These are phyloP conservation scores for Rhodamnia rubescens DNA, from an alignment of 345 rosid species.

Conservation along the genomic window DNA sequence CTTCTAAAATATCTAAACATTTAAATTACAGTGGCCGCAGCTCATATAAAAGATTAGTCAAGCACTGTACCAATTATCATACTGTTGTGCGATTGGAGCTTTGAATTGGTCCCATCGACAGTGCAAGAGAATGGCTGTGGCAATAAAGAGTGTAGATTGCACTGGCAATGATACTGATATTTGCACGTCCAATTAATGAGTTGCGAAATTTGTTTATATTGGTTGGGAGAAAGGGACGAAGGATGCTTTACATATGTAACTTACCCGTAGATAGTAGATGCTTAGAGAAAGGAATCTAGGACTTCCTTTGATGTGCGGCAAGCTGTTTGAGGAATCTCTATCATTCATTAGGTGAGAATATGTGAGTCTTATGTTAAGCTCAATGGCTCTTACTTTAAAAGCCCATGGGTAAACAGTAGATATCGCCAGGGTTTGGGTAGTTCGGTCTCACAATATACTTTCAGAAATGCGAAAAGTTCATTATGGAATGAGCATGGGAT, in stretches of 20 bases:
- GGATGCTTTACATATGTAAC: not conserved
- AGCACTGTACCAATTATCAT: not conserved
- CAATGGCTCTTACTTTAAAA: not conserved
- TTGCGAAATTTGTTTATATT: not conserved
- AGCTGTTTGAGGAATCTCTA: not conserved
- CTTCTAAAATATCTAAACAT: not conserved
- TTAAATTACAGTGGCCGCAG: not conserved
- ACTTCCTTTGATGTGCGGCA: not conserved
- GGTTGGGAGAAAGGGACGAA: not conserved
- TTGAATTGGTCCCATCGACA: not conserved
- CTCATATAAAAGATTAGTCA: not conserved
- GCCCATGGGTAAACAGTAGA: not conserved
- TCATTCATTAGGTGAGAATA: not conserved
- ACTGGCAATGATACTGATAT: not conserved
- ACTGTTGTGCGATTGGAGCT: not conserved
- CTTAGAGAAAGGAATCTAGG: not conserved
- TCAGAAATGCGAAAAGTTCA: not conserved
- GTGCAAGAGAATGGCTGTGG: not conserved
- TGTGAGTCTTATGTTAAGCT: not conserved
- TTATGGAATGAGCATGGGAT: not conserved
- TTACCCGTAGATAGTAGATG: not conserved
- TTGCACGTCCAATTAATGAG: not conserved
- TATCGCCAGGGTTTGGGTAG: not conserved
- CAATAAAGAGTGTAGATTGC: not conserved
- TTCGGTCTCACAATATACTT: not conserved